phyloP scores from a whole-genome alignment of 2,329 filamentous ascomycete species.

The Colletotrichum orbiculare region DNA sequence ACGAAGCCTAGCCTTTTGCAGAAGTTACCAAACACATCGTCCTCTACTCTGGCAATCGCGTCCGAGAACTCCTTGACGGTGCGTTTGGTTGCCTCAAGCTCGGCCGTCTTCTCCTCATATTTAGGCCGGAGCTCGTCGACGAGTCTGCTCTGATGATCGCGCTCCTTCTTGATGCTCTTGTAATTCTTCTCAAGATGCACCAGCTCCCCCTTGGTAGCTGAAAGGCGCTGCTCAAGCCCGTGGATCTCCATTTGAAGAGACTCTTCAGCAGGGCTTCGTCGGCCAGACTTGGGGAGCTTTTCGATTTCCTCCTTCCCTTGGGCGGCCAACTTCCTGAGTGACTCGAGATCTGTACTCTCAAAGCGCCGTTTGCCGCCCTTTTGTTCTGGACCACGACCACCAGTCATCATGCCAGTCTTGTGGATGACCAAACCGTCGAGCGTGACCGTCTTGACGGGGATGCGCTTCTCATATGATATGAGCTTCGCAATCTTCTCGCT shows the following conservation, averaged over 20 bases:
- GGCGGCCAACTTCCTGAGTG: slow-evolving; percentile 79
- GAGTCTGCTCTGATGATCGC: slow-evolving; percentile 78
- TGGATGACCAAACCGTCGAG: slow-evolving; percentile 96
- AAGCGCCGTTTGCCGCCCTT: slow-evolving; percentile 84
- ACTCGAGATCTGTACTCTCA: slow-evolving; percentile 90
- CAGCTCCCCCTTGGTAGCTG: slow-evolving; percentile 79
- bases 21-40: slow-evolving; percentile 87
- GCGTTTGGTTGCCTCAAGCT: slow-evolving; percentile 68
- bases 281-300: slow-evolving; percentile 81
- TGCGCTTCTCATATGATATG: slow-evolving; percentile 84
- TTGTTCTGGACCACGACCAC: slow-evolving; percentile 82
- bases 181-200: slow-evolving; percentile 84
- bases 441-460: slow-evolving; percentile 94
- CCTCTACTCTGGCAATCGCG: slow-evolving; percentile 84
- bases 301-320: slow-evolving; percentile 82
- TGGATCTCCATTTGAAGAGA: slow-evolving; percentile 81
- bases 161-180: slow-evolving; percentile 83
- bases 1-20: slow-evolving; percentile 88
- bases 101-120: slow-evolving; percentile 76
- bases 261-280: slow-evolving; percentile 82
- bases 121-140: slow-evolving; percentile 82
- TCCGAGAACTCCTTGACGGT: slow-evolving; percentile 64
- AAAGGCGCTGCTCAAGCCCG: slow-evolving; percentile 81
- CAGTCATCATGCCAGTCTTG: slow-evolving; percentile 96
- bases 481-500: slow-evolving; percentile 86